Conservation (phyloP, 192 early-diverging fungal genomes). For the Powellomyces hirtus region DNA sequence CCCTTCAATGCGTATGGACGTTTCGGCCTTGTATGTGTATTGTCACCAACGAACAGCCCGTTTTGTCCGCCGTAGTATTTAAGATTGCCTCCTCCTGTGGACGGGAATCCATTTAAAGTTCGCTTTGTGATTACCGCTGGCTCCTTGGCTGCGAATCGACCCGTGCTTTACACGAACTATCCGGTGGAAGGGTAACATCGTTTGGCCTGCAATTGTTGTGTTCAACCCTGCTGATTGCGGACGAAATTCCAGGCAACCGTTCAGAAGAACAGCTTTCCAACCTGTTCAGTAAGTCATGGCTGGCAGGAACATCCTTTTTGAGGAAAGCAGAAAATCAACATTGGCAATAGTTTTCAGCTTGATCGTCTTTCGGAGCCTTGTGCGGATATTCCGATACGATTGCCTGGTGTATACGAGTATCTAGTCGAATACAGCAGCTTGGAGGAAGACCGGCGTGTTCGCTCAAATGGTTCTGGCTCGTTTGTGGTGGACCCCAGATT, state of each 20-base stretch:
- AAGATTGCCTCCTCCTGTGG: slow-evolving; percentile 67
- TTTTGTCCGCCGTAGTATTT: slow-evolving; percentile 61
- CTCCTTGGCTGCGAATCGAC: slow-evolving; percentile 63
- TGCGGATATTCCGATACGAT: slow-evolving; percentile 60
- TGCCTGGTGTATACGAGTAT: slow-evolving; percentile 87
- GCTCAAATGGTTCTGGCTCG: slow-evolving; percentile 53
- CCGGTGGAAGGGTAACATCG: slow-evolving; percentile 64
- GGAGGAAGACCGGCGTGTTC: neutral
- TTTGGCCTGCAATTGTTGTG: neutral
- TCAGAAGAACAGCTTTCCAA: neutral
- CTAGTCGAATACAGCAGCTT: slow-evolving; percentile 63
- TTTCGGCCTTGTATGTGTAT: neutral
- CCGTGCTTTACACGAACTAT: slow-evolving; percentile 86
- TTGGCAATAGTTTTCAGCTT: slow-evolving; percentile 29
- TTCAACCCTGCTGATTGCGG: neutral
- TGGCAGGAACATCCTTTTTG: neutral
- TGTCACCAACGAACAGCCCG: neutral
- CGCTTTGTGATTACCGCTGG: slow-evolving; percentile 81
- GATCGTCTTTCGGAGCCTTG: slow-evolving; percentile 59
- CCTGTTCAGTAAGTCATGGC: neutral
- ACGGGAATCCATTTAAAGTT: slow-evolving; percentile 58
- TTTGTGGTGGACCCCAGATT: slow-evolving; percentile 91
- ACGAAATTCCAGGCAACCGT: neutral
- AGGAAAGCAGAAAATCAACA: neutral
- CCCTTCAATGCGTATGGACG: neutral